A percentile compares a stretch with the other conserved stretches of the same genome.
Conservation (phyloP, 805 yeast species). For the Sungouiozyma intestinalis region DNA sequence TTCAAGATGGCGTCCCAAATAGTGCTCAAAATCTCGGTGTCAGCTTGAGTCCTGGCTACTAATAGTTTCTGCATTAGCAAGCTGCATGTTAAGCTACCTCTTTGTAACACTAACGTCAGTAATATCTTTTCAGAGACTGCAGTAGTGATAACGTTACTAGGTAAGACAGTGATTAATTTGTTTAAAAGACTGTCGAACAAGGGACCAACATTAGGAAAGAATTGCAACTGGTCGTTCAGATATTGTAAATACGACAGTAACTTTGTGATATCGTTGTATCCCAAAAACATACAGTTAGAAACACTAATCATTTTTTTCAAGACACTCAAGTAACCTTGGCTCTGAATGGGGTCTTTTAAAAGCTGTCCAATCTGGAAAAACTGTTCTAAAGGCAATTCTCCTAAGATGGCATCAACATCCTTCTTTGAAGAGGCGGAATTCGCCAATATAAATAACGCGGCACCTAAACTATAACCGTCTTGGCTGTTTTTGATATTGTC, state of each 20-base stretch:
- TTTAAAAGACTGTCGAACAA: constrained; percentile 16
- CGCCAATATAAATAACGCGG: constrained; percentile 18
- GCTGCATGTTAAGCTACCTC: constrained; percentile 18
- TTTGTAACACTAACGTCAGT: constrained; percentile 8
- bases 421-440: constrained; percentile 18
- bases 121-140: constrained; percentile 4
- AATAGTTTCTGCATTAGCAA: constrained; percentile 22
- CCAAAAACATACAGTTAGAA: constrained; percentile 14
- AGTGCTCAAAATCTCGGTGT: constrained; percentile 3
- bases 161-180: constrained; percentile 21
- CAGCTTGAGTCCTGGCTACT: constrained; percentile 6
- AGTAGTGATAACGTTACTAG: constrained; percentile 14
- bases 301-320: constrained; percentile 20
- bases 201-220: constrained; percentile 16
- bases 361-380: constrained; percentile 8
- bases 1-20: constrained; percentile 19
- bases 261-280: constrained; percentile 5
- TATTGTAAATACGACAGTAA: constrained; percentile 11
- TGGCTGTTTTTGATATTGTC: constrained; percentile 6
- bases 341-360: constrained; percentile 25
- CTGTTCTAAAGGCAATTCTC: constrained; percentile 8
- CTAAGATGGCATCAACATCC: constrained; percentile 13
- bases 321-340: constrained; percentile 25
- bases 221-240: constrained; percentile 20
- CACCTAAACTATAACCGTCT: constrained; percentile 18